A percentile compares a stretch with the other conserved stretches of the same genome.
These are phyloP conservation scores for Colletotrichum eleusines DNA, from an alignment of 2,329 filamentous ascomycete species.

Conservation along the genomic window DNA sequence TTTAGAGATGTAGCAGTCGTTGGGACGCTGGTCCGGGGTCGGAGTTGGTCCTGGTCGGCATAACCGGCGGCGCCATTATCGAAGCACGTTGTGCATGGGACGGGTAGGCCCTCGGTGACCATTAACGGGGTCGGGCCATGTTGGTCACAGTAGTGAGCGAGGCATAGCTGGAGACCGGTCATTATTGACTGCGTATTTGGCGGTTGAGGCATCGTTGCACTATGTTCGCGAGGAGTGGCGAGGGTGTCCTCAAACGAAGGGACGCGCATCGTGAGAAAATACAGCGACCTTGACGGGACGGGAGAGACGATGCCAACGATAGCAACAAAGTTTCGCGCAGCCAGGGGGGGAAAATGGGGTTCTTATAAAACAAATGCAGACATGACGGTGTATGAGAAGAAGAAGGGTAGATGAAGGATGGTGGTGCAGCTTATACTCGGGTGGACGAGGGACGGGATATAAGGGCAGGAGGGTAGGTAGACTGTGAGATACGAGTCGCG, in stretches of 20 bases:
- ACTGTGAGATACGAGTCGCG: slow-evolving; percentile 22
- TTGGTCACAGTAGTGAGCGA: slow-evolving; percentile 78
- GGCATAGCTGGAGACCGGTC: slow-evolving; percentile 67
- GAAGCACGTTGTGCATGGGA: slow-evolving; percentile 70
- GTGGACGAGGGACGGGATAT: neutral
- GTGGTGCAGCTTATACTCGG: slow-evolving; percentile 23
- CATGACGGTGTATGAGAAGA: slow-evolving; percentile 15
- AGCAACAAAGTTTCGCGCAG: neutral
- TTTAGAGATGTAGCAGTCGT: slow-evolving; percentile 45
- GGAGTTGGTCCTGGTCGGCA: slow-evolving; percentile 47
- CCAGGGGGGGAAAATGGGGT: neutral
- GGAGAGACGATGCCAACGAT: neutral
- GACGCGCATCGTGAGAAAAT: slow-evolving; percentile 37
- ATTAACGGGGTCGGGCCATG: slow-evolving; percentile 78
- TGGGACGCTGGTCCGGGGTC: slow-evolving; percentile 57
- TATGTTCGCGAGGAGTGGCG: slow-evolving; percentile 21
- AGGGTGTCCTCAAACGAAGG: slow-evolving; percentile 40
- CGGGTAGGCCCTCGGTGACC: slow-evolving; percentile 75
- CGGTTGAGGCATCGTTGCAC: slow-evolving; percentile 35
- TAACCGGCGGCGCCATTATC: slow-evolving; percentile 56
- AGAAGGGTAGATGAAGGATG: neutral
- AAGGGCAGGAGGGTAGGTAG: slow-evolving; percentile 13
- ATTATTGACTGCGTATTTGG: slow-evolving; percentile 40
- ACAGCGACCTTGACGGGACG: neutral
- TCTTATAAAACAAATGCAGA: slow-evolving; percentile 8